Conservation (phyloP, 257 asterid genomes). For the Solanum commersonii region DNA sequence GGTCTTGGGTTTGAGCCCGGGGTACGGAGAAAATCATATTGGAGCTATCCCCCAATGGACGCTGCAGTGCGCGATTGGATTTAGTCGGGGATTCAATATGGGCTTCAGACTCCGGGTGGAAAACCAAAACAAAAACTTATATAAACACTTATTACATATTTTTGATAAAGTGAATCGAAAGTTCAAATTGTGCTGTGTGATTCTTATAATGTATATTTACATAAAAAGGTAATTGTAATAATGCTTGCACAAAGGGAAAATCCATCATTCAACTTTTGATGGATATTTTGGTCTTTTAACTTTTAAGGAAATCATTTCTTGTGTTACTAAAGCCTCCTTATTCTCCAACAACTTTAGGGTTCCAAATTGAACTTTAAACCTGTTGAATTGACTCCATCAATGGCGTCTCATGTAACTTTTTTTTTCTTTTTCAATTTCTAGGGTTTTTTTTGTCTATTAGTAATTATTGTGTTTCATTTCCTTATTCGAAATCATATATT, state of each 20-base stretch:
- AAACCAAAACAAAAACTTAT: not conserved
- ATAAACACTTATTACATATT: not conserved
- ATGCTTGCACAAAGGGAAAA: not conserved
- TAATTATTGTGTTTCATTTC: not conserved
- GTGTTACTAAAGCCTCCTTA: not conserved
- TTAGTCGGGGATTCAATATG: too few relatives aligned
- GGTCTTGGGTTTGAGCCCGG: too few relatives aligned
- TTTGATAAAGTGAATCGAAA: not conserved
- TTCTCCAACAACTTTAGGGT: conserved; percentile 6
- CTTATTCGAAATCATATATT: not conserved
- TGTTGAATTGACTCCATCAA: conserved; percentile 9
- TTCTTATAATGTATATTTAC: not conserved
- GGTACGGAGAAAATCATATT: too few relatives aligned
- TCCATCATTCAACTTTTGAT: not conserved
- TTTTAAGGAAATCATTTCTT: not conserved
- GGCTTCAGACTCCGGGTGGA: too few relatives aligned
- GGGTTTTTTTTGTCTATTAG: not conserved
- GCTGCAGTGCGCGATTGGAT: too few relatives aligned
- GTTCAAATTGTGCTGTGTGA: not conserved
- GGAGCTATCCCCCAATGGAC: too few relatives aligned
- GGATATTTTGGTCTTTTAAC: not conserved
- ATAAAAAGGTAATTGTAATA: not conserved
- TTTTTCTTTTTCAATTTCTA: not conserved
- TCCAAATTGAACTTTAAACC: conserved; percentile 6
- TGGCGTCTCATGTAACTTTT: conserved; percentile 55